These are phyloP conservation scores for Stenocarpella maydis DNA, from an alignment of 2,329 filamentous ascomycete species.

Conservation along the genomic window DNA sequence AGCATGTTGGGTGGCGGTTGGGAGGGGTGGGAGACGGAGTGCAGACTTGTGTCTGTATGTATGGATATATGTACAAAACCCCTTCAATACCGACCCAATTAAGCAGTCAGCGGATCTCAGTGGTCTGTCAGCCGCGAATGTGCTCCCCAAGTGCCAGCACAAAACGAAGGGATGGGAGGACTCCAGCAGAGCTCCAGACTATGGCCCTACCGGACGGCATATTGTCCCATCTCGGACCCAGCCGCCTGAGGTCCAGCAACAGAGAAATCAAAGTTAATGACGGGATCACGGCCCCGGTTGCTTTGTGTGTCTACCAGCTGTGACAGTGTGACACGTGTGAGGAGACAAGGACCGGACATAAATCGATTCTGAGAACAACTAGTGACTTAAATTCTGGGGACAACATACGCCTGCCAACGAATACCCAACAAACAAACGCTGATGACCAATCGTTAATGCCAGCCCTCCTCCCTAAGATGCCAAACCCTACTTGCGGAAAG, in stretches of 20 bases:
- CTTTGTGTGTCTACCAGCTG: background rate
- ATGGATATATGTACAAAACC: constrained; percentile 20
- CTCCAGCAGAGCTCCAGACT: too few relatives aligned
- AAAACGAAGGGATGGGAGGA: background rate
- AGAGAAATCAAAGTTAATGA: too few relatives aligned
- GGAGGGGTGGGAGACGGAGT: constrained; percentile 62
- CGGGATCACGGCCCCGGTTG: too few relatives aligned
- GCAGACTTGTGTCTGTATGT: background rate
- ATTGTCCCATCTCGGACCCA: too few relatives aligned
- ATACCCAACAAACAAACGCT: background rate
- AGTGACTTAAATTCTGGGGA: background rate
- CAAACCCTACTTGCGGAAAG: background rate
- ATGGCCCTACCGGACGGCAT: background rate
- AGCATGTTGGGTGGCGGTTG: background rate
- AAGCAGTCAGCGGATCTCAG: background rate
- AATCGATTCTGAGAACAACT: background rate
- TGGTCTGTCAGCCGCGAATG: background rate
- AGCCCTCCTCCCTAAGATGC: background rate
- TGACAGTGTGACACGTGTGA: too few relatives aligned
- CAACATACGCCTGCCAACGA: background rate
- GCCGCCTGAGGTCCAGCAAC: too few relatives aligned
- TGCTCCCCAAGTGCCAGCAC: background rate
- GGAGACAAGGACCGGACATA: too few relatives aligned
- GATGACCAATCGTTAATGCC: background rate
- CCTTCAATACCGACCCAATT: constrained; percentile 9